Base-by-base conservation (phyloP, 768 basidiomycete species). In the Russula ochroleuca region DNA sequence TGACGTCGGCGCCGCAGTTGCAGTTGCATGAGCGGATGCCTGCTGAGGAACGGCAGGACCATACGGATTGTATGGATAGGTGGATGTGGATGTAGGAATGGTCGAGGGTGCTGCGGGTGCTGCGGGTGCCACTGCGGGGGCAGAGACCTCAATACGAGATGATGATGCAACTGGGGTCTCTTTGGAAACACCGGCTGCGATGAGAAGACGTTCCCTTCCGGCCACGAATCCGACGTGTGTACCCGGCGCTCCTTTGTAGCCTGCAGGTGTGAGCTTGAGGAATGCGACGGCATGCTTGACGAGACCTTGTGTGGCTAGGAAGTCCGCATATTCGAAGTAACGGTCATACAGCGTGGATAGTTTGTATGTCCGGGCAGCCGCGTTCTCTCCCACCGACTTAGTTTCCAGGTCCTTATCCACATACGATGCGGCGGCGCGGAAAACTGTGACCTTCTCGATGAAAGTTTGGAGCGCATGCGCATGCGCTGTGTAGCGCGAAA, bases 401-500 rank as follows among this genome's bases (percentile, higher is more conserved):
- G 73, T 69, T 54, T 59, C 66, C 2, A 98, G 79, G 65, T 95
- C 94, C 17, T 75, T 74, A 70, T 94, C 92, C 66, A 83, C 78
- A 72, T 93, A 95, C 15, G 81, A 79, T 53, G 91, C 90, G 0
- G 96, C 97, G 53, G 83, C 80, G 55, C 92, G 86, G 83, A 99
- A 98, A 47, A 97, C 85, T 1, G 94, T 87, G 25, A 98, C 94
- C 76, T 98, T 98, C 77, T 98, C 97, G 69, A 98, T 83, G 75
- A 98, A 95, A 0, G 88, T 87, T 72, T 98, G 96, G 47, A 99
- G 76, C 2, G 94, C 93, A 31, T 86, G 82, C 0, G 89, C 92
- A 66, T 92, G 91, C 0, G 87, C 86, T 1, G 90, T 85, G 71
- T 92, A 94, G 7, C 79, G 79, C 3, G 88, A 85, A 57, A 81